phyloP scores from a whole-genome alignment of 306 rosid genomes.

The Hippophae gyantsensis region DNA sequence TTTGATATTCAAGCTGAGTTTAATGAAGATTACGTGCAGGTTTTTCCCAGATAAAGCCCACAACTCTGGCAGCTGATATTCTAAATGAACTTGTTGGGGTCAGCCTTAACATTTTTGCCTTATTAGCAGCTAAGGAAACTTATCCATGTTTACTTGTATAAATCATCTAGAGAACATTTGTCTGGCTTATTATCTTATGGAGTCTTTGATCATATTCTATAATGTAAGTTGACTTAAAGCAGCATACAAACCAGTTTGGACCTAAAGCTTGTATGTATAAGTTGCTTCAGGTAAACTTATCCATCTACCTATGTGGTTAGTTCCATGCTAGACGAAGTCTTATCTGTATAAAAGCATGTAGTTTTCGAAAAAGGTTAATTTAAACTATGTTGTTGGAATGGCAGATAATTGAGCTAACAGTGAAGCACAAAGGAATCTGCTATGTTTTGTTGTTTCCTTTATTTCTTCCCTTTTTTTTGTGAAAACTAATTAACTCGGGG shows the following conservation, averaged over 20 bases:
- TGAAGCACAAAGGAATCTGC: too few relatives aligned
- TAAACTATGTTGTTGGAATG: too few relatives aligned
- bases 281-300: conserved; percentile 69
- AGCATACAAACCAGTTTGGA: conserved; percentile 9
- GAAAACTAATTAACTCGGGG: too few relatives aligned
- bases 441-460: too few relatives aligned
- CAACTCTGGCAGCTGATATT: conserved; percentile 52
- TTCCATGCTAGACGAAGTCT: neutral
- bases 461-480: too few relatives aligned
- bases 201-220: too few relatives aligned
- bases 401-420: too few relatives aligned
- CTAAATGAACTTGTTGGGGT: conserved; percentile 78
- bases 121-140: conserved; percentile 61
- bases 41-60: conserved; percentile 87
- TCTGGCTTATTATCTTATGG: neutral
- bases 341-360: neutral
- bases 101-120: conserved; percentile 13
- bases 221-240: too few relatives aligned
- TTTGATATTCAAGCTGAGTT: conserved; percentile 3
- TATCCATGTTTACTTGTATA: conserved; percentile 42
- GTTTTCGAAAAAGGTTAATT: neutral
- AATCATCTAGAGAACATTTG: neutral
- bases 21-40: conserved; percentile 33
- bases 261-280: conserved; percentile 74
- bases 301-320: neutral